Evolutionary conservation across 495 filamentous ascomycete species (phyloP).

Genomic region (Penicillium cinerascens): DNA sequence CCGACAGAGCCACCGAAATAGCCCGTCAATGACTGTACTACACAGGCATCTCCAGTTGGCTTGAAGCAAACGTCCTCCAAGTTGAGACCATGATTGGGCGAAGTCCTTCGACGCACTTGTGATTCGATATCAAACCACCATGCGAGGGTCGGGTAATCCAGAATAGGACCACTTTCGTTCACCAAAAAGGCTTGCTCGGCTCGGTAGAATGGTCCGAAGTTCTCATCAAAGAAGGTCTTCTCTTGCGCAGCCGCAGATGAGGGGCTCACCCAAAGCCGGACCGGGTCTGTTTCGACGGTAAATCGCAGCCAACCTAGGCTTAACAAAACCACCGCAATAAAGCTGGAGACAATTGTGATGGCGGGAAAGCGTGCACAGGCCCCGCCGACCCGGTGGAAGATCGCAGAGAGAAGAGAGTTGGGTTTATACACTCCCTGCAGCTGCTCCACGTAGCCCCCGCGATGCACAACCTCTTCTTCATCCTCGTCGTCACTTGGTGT

Average conservation of each 20-base stretch:
- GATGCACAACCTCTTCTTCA: constrained; percentile 70
- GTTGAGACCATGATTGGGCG: constrained; percentile 55
- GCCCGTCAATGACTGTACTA: constrained; percentile 82
- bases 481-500: constrained; percentile 85
- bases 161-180: constrained; percentile 75
- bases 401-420: constrained; percentile 72
- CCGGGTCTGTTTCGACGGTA: constrained; percentile 81
- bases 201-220: constrained; percentile 93
- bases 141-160: constrained; percentile 78
- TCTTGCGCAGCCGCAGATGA: constrained; percentile 86
- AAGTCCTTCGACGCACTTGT: constrained; percentile 64
- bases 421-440: constrained; percentile 66
- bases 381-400: constrained; percentile 80
- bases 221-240: constrained; percentile 90
- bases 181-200: constrained; percentile 91
- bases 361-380: constrained; percentile 77
- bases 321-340: constrained; percentile 68
- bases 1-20: constrained; percentile 73
- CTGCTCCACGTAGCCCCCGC: constrained; percentile 64
- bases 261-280: constrained; percentile 91
- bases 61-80: constrained; percentile 91
- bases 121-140: constrained; percentile 96
- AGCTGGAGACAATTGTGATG: constrained; percentile 69
- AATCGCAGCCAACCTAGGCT: constrained; percentile 87
- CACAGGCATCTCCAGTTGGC: constrained; percentile 83